phyloP scores from a whole-genome alignment of 202 grass and related monocot genomes.

The Digitaria exilis region DNA sequence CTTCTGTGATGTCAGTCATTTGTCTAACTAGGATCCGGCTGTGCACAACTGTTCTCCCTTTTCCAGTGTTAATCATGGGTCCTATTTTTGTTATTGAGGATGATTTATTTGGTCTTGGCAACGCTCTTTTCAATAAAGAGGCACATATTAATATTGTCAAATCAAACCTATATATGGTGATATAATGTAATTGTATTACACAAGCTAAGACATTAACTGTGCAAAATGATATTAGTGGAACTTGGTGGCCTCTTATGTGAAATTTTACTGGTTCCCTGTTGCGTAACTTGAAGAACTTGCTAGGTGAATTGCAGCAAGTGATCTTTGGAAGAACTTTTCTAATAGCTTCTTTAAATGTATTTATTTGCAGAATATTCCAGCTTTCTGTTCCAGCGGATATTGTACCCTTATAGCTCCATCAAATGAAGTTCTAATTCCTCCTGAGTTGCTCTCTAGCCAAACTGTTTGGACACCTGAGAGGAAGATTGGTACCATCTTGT shows the following conservation, averaged over 20 bases:
- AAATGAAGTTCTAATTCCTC: constrained; percentile 29
- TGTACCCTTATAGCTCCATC: constrained; percentile 17
- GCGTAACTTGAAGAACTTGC: neutral
- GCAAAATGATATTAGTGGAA: neutral
- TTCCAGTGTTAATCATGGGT: neutral
- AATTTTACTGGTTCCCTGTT: neutral
- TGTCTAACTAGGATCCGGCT: neutral
- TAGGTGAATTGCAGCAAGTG: neutral
- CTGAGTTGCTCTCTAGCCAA: constrained; percentile 20
- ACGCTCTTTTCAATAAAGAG: neutral
- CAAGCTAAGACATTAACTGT: neutral
- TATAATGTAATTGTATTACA: neutral
- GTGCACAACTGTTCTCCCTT: neutral
- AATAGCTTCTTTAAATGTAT: neutral
- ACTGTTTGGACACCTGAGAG: constrained; percentile 14
- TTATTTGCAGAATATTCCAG: constrained; percentile 7
- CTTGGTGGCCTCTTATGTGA: neutral
- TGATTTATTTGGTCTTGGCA: neutral
- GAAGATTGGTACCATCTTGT: neutral
- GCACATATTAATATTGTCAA: neutral
- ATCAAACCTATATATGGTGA: neutral
- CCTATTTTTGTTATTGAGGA: neutral
- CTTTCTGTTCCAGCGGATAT: neutral
- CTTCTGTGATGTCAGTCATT: neutral
- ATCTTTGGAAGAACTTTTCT: neutral